Percentiles rank a stretch among this genome's conserved stretches.
Conservation (phyloP, 495 filamentous ascomycete genomes). For the Penicillium cosmopolitanum region DNA sequence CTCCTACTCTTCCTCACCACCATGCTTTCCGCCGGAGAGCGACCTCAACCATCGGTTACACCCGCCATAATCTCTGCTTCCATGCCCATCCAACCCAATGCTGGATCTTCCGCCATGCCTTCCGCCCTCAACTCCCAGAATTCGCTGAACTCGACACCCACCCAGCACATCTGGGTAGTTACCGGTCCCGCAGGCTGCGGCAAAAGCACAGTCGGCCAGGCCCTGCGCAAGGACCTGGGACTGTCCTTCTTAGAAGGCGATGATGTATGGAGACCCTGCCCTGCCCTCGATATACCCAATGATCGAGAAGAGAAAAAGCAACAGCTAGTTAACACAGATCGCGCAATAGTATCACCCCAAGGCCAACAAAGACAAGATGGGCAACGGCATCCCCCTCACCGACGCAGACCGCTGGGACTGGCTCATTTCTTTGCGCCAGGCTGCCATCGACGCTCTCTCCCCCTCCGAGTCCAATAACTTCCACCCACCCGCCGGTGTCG, state of each 20-base stretch:
- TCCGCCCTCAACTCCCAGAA: constrained; percentile 25
- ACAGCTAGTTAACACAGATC: constrained; percentile 15
- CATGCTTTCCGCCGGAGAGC: constrained; percentile 52
- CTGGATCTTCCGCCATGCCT: constrained; percentile 25
- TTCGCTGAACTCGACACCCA: constrained; percentile 22
- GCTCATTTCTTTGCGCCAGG: constrained; percentile 86
- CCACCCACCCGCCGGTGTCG: constrained; percentile 70
- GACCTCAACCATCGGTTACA: constrained; percentile 34
- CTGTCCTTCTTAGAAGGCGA: constrained; percentile 94
- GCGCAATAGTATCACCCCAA: constrained; percentile 74
- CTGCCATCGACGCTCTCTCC: constrained; percentile 67
- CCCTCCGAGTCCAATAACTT: constrained; percentile 48
- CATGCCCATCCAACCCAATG: constrained; percentile 29
- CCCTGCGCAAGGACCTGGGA: constrained; percentile 69
- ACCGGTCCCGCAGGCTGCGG: constrained; percentile 96
- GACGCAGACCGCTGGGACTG: constrained; percentile 98
- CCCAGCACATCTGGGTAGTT: constrained; percentile 95
- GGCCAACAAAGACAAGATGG: constrained; percentile 94
- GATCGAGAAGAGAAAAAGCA: constrained; percentile 13
- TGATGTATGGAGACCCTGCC: constrained; percentile 66
- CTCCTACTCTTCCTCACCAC: constrained; percentile 21
- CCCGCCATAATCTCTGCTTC: constrained; percentile 26
- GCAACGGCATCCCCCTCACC: constrained; percentile 80
- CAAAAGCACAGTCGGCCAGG: constrained; percentile 89
- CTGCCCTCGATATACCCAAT: neutral